Evolutionary conservation across 257 asterid species (phyloP), one percentile per base, ranked within the genome.

Genomic region (Ballota nigra): DNA sequence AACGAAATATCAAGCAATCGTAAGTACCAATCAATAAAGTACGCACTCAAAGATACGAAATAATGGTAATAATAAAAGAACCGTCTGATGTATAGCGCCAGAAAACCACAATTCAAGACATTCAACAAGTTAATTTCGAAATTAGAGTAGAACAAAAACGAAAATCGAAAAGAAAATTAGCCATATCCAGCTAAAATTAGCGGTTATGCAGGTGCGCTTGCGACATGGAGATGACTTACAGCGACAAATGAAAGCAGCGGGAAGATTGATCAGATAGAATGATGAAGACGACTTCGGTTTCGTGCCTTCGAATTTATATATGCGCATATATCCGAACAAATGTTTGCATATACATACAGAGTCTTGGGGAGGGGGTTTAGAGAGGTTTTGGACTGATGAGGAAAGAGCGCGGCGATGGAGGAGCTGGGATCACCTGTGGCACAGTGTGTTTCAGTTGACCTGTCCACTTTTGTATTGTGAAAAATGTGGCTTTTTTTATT

Each of bases 371-470:
- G 34, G 72, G 68, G 63, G 55, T 33, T 79, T 70, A 41, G 66
- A 67, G 78, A 72, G 86, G 83, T 75, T 82, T 78, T 38, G 66
- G 78, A 40, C 12, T 4, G 49, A n/a, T 5, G 63, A 60, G 15
- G 77, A 40, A 26, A 38, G n/a, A 57, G 76, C 65, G 66, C 40
- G 43, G 63, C 13, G 45, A 23, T 22, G 40, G 57, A 47, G 62
- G 26, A 34, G 23, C 26, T 6, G 45, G 6, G 66, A 60, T 60
- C 41, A 8, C 15, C 19, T 60, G 66, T 60, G 45, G 45, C 66
- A 24, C 43, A 60, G 9, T 10, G 16, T 12, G 8, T 19, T 16
- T 18, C 18, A 2, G 8, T 41, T 11, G 5, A 45, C 53, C 53
- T 45, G 53, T 15, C 53, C 20, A 4, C 19, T 45, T 45, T 13